Base-by-base conservation (phyloP, 2,329 filamentous ascomycete species). In the Penicillium olsonii region DNA sequence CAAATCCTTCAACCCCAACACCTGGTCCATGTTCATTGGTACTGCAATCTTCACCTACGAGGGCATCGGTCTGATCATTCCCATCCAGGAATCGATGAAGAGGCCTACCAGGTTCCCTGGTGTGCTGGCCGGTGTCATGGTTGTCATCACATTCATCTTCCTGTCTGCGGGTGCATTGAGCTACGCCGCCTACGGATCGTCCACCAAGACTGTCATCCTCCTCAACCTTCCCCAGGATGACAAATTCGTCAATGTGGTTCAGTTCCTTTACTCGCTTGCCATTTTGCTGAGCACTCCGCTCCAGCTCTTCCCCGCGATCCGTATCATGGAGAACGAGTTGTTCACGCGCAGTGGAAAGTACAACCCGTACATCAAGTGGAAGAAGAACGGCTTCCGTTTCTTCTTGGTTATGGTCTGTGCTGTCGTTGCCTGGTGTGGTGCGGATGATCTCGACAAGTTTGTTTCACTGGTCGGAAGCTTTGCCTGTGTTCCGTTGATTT, bases 41-140 rank as follows among this genome's bases (percentile, higher is more conserved):
- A 99, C 95, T 0, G 94, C 95, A 22, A 97, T 99, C 68, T 99
- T 99, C 75, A 97, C 94, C 0, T 99, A 97, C 66, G 94, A 99
- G 68, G 94, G 94, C 22, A 95, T 99, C 53, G 95, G 94, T 11
- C 83, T 99, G 41, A 95, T 99, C 70, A 96, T 99, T 55, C 94
- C 95, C 0, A 96, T 99, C 52, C 95, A 99, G 72, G 92, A 95
- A 65, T 95, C 92, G 18, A 99, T 99, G 94, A 88, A 87, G 67
- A 80, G 92, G 35, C 95, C 92, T 0, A 79, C 85, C 57, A 92
- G 95, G 68, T 99, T 99, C 71, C 91, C 94, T 39, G 82, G 83
- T 52, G 92, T 99, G 40, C 84, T 99, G 57, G 87, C 85, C 42
- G 81, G 84, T 34, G 90, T 99, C 64, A 99, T 99, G 94, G 80